phyloP scores from a whole-genome alignment of 2,329 filamentous ascomycete genomes.

The Cladosporium sp. region DNA sequence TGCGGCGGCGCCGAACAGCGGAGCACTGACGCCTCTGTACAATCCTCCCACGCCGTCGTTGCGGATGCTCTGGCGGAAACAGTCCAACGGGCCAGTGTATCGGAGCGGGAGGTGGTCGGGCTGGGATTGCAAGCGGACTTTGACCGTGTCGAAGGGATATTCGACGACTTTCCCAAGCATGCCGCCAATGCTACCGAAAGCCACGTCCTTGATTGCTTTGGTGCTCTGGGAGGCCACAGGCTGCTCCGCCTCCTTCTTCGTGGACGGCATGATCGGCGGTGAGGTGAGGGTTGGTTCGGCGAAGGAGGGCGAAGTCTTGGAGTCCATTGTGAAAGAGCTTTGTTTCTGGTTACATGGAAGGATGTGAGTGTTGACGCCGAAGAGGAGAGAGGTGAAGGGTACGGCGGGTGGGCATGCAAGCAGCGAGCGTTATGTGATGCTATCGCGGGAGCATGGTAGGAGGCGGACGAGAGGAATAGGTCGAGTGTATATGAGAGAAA shows the following conservation, averaged over 20 bases:
- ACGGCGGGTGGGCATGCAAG: neutral
- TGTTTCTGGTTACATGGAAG: constrained; percentile 12
- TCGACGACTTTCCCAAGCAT: constrained; percentile 94
- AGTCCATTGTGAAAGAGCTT: constrained; percentile 12
- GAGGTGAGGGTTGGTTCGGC: constrained; percentile 11
- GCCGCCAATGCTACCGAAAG: constrained; percentile 87
- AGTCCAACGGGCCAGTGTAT: constrained; percentile 86
- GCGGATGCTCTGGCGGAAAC: constrained; percentile 80
- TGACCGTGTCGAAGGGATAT: constrained; percentile 98
- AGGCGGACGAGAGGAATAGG: constrained; percentile 4
- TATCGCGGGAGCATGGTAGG: constrained; percentile 35
- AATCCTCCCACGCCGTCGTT: constrained; percentile 75
- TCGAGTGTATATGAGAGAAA: constrained; percentile 14
- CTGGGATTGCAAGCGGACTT: constrained; percentile 96
- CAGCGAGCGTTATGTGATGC: constrained; percentile 11
- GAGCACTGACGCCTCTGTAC: constrained; percentile 90
- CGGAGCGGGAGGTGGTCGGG: constrained; percentile 75
- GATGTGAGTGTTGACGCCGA: constrained; percentile 1
- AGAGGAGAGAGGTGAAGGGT: neutral
- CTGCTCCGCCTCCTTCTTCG: constrained; percentile 7
- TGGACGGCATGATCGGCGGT: neutral
- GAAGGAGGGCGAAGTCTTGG: constrained; percentile 16
- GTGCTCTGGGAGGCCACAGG: constrained; percentile 40
- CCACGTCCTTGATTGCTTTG: constrained; percentile 78
- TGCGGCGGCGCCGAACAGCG: constrained; percentile 82